Conservation (phyloP, 257 asterid species). For the Plectranthus barbatus region DNA sequence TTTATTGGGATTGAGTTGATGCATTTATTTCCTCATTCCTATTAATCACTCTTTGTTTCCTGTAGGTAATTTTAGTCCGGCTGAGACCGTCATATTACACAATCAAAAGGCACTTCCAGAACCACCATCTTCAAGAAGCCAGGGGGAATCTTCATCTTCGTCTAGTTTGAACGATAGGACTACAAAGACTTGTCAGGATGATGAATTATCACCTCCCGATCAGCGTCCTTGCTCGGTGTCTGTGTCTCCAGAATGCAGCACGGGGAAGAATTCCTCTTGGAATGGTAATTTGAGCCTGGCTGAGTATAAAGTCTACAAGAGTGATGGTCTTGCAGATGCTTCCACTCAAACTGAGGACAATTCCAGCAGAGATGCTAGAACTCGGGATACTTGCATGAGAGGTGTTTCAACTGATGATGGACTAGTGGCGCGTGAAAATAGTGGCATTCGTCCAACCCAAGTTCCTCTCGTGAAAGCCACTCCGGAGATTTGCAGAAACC, state of each 20-base stretch:
- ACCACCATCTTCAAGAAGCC: constrained; percentile 78
- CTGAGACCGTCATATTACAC: constrained; percentile 41
- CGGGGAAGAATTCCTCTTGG: constrained; percentile 58
- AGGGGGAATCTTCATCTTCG: constrained; percentile 75
- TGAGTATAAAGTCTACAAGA: constrained; percentile 74
- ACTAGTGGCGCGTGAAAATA: constrained; percentile 28
- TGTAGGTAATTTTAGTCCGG: constrained; percentile 64
- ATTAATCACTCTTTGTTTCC: background rate
- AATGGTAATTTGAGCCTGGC: constrained; percentile 63
- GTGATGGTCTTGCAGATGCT: constrained; percentile 74
- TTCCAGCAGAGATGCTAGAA: constrained; percentile 20
- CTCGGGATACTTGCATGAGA: constrained; percentile 47
- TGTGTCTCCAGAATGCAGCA: constrained; percentile 57
- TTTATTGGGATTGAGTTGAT: background rate
- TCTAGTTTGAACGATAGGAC: constrained; percentile 68
- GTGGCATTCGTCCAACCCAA: constrained; percentile 17
- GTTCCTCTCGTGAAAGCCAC: constrained; percentile 34
- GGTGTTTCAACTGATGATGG: constrained; percentile 80
- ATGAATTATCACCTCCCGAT: constrained; percentile 56
- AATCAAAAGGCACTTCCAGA: constrained; percentile 71
- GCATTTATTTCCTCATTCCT: background rate
- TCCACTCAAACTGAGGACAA: constrained; percentile 90
- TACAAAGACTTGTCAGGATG: constrained; percentile 64
- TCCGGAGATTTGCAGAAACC: constrained; percentile 41
- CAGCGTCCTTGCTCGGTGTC: constrained; percentile 50